phyloP scores from a whole-genome alignment of 441 rosid genomes.

The Erysimum cheiri region DNA sequence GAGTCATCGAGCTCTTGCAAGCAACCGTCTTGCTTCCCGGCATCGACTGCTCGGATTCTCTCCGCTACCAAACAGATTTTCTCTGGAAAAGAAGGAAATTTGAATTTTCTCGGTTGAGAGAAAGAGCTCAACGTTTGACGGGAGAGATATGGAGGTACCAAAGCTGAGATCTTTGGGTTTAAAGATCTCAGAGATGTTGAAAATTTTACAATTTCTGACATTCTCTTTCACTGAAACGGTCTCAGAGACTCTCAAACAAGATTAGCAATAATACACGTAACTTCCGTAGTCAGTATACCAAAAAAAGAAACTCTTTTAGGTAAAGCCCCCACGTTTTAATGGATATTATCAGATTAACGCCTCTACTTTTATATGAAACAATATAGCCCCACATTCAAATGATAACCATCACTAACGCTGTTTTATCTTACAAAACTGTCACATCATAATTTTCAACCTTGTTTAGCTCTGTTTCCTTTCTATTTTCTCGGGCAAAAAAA shows the following conservation, averaged over 20 bases:
- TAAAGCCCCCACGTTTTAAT: conserved; percentile 3
- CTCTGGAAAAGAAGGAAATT: conserved; percentile 24
- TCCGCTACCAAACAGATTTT: conserved; percentile 36
- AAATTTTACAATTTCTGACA: conserved; percentile 44
- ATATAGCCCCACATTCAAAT: conserved; percentile 7
- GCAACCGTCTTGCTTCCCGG: conserved; percentile 49
- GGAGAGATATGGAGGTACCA: conserved; percentile 8
- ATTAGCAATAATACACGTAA: conserved; percentile 13
- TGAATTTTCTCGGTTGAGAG: conserved; percentile 27
- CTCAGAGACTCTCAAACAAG: conserved; percentile 4
- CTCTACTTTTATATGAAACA: conserved; percentile 6
- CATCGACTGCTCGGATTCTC: conserved; percentile 47
- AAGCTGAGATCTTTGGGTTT: conserved; percentile 35
- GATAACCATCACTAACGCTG: not conserved
- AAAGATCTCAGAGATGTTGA: conserved; percentile 46
- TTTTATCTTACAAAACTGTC: conserved; percentile 31
- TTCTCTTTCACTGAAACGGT: conserved; percentile 34
- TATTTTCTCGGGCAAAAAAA: not conserved
- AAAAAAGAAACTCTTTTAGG: not conserved
- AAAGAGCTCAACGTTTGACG: conserved; percentile 33
- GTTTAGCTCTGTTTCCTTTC: conserved; percentile 7
- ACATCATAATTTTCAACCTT: not conserved
- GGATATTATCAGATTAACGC: not conserved
- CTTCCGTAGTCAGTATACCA: conserved; percentile 23
- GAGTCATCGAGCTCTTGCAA: conserved; percentile 60